Evolutionary conservation across 2,329 filamentous ascomycete species (phyloP), one percentile per base, ranked within the genome.

Genomic region (Lizonia empirigonia): DNA sequence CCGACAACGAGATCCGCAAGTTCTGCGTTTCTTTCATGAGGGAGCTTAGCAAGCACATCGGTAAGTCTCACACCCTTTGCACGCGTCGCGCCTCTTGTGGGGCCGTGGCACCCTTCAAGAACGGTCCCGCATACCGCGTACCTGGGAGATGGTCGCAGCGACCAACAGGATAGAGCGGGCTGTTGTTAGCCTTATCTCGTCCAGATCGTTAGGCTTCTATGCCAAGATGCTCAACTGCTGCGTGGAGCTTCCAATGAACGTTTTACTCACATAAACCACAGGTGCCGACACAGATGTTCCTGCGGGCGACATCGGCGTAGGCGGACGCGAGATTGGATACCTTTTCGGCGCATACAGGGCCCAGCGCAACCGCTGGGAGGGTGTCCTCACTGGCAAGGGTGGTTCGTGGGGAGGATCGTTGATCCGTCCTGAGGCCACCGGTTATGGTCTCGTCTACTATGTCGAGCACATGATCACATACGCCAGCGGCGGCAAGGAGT

Each of bases 21-120:
- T 97, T 99, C 85, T 97, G 93, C 81, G 86, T 89, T 62, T 80
- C 91, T 53, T 99, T 97, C 83, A 97, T 97, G 94, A 87, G 86
- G 67, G 90, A 97, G 82, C 85, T 99, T 58, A 89, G 84, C 81
- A 91, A 90, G 80, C 92, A 97, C 84, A 97, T 97, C 73, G 69
- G 63, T 66, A 64, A 55, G 63, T 60, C 26, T 37, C 41, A 6
- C 49, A 20, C 37, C 23, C 38, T 29, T 44, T 45, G 29, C 26
- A 44, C 44, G 50, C 30, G 10, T 44, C n/a, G 23, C 44, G 48
- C 39, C 46, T 49, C 20, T 18, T 27, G 55, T 54, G 60, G 56
- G 50, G 55, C 58, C 56, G 24, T 39, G 39, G 30, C 40, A 51
- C 36, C 49, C 42, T 47, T 45, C 45, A 39, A 15, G 32, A 58